Evolutionary conservation across 2,329 filamentous ascomycete genomes (phyloP), one percentile per base, ranked within the genome.

Genomic region (Ceratocystis colombiana): DNA sequence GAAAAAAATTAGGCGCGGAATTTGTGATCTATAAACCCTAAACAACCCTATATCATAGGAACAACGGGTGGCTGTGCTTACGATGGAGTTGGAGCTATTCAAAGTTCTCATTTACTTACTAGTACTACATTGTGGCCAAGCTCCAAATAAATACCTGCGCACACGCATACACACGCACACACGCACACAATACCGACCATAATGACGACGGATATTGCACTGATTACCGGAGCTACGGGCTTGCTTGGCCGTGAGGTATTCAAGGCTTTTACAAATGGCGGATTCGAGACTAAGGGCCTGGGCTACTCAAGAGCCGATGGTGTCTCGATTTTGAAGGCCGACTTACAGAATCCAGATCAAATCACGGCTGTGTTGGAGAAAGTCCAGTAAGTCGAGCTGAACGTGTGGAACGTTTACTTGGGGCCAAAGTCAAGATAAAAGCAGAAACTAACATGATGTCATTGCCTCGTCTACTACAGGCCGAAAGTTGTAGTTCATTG

Each of bases 181-280:
- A n/a, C 7, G 12, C 28, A 4, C 15, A 59, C 6, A 6, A 5
- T 59, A 17, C 15, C n/a, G 5, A 59, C 3, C 15, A 68, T 66
- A 41, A 41, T 41, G 37, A 41, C 37, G 64, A 15, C 41, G 37
- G 64, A 61, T 6, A 61, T 81, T 30, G 90, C 83, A 8, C 79
- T 96, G 30, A 78, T 96, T 66, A 96, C 91, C 5, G 91, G 91
- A 67, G 90, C 90, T 46, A 93, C 88, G 22, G 91, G 91, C 65
- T 81, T 96, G 10, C 82, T 96, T 1, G 91, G 92, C 62, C 84
- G 90, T 55, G 85, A 94, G 74, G 88, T 96, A 10, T 79, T 87
- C 65, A 83, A 82, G 68, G 83, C 83, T 12, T 62, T 68, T 8
- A 44, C 28, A 2, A 50, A 68, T 22, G 48, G 50, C 6, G 67